These are phyloP conservation scores for Beta lomatogona DNA, from an alignment of 179 eudicot species.

Conservation along the genomic window DNA sequence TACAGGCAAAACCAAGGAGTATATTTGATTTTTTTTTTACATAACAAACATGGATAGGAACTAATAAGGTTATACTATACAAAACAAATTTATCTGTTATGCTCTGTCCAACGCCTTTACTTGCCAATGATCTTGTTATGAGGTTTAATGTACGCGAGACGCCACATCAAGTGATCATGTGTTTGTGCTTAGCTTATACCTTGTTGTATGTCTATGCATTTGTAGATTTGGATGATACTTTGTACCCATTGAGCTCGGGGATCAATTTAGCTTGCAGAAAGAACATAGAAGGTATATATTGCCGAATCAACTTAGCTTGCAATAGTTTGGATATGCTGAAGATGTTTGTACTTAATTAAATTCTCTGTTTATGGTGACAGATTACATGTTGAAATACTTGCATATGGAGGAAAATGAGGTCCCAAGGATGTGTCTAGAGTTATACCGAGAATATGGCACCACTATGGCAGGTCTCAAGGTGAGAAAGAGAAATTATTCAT, in stretches of 20 bases:
- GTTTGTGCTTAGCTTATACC: not conserved
- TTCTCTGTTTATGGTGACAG: conserved; percentile 32
- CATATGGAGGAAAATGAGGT: conserved; percentile 71
- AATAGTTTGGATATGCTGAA: no score
- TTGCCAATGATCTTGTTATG: no score
- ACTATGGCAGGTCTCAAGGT: conserved; percentile 99
- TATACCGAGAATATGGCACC: conserved; percentile 87
- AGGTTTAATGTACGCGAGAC: no score
- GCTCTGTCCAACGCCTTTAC: no score
- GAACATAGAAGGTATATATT: conserved; percentile 77
- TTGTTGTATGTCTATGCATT: not conserved
- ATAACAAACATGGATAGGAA: no score
- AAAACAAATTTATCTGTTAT: no score
- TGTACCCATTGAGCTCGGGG: conserved; percentile 87
- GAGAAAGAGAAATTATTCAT: conserved; percentile 1
- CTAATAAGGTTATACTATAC: no score
- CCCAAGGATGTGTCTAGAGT: conserved; percentile 77
- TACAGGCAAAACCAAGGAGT: no score
- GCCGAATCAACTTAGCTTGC: not conserved
- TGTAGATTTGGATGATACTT: conserved; percentile 84
- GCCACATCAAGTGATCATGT: not conserved
- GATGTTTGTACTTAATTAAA: no score
- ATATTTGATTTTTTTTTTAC: no score
- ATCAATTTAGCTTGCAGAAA: conserved; percentile 86
- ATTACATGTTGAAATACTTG: conserved; percentile 68